Conservation (phyloP, 306 rosid genomes). For the Gastrolobium bilobum region DNA sequence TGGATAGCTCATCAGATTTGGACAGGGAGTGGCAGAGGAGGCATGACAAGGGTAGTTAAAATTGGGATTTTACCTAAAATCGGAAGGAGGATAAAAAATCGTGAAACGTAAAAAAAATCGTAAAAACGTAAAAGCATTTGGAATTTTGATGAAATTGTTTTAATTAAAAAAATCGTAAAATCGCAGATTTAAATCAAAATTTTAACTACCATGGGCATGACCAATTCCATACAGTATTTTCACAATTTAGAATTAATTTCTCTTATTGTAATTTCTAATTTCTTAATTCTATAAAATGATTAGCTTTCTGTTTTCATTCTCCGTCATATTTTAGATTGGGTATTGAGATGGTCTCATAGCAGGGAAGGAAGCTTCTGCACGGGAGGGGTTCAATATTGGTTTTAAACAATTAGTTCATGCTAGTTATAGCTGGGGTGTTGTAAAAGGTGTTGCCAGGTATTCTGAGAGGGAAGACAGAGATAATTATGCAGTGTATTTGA, state of each 20-base stretch:
- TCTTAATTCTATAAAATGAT: slow-evolving; percentile 6
- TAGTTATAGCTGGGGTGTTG: slow-evolving; percentile 81
- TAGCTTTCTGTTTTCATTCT: slow-evolving; percentile 15
- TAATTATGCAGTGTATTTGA: no score
- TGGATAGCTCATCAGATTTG: slow-evolving; percentile 60
- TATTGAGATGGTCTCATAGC: slow-evolving; percentile 86
- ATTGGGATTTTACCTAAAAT: no score
- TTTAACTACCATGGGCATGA: no score
- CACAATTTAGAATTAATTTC: slow-evolving; percentile 7
- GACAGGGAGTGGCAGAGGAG: slow-evolving; percentile 81
- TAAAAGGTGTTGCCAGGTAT: slow-evolving; percentile 90
- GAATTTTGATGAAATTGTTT: no score
- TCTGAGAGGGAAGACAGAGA: not conserved
- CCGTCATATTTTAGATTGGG: slow-evolving; percentile 61
- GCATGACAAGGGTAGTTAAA: no score
- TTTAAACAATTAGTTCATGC: slow-evolving; percentile 72
- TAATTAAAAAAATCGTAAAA: no score
- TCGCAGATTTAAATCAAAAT: no score
- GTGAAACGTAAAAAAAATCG: no score
- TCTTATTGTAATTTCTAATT: slow-evolving; percentile 8
- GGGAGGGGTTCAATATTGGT: slow-evolving; percentile 86
- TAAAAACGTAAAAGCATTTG: no score
- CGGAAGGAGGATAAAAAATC: no score
- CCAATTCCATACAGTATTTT: slow-evolving; percentile 74
- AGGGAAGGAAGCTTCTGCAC: slow-evolving; percentile 86